Conservation (phyloP, 176 grass and related monocot species). For the Tillandsia leiboldiana region DNA sequence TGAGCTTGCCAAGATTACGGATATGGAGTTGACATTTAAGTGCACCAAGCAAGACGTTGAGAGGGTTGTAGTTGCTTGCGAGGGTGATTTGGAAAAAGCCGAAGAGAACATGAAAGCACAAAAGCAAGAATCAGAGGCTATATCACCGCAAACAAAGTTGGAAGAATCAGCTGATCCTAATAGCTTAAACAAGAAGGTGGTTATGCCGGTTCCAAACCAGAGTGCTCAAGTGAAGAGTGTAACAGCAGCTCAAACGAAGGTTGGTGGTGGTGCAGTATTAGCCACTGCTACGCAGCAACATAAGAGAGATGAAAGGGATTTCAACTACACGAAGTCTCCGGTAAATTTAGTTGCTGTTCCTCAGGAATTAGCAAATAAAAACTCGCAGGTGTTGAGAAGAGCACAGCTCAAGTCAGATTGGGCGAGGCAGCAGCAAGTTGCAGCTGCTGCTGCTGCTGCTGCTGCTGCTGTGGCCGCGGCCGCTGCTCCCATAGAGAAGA, state of each 20-base stretch:
- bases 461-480: neutral
- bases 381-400: slow-evolving; percentile 41
- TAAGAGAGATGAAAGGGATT: slow-evolving; percentile 69
- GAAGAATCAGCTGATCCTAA: slow-evolving; percentile 45
- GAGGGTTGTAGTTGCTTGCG: slow-evolving; percentile 85
- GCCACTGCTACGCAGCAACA: slow-evolving; percentile 31
- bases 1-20: slow-evolving; percentile 65
- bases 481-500: slow-evolving; percentile 45
- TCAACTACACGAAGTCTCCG: slow-evolving; percentile 48
- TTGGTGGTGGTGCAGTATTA: slow-evolving; percentile 18
- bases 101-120: slow-evolving; percentile 74
- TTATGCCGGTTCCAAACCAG: slow-evolving; percentile 29
- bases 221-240: neutral
- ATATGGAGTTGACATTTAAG: slow-evolving; percentile 62
- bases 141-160: slow-evolving; percentile 12
- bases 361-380: slow-evolving; percentile 56
- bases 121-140: slow-evolving; percentile 54
- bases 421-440: slow-evolving; percentile 31
- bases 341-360: slow-evolving; percentile 28
- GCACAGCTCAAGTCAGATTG: slow-evolving; percentile 38
- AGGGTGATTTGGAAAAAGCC: slow-evolving; percentile 81
- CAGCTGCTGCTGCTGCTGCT: too few relatives aligned
- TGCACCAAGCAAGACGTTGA: slow-evolving; percentile 93
- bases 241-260: slow-evolving; percentile 50
- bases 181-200: slow-evolving; percentile 45